Evolutionary conservation across 768 basidiomycete genomes (phyloP).

Genomic region (Trametes sanguinea): DNA sequence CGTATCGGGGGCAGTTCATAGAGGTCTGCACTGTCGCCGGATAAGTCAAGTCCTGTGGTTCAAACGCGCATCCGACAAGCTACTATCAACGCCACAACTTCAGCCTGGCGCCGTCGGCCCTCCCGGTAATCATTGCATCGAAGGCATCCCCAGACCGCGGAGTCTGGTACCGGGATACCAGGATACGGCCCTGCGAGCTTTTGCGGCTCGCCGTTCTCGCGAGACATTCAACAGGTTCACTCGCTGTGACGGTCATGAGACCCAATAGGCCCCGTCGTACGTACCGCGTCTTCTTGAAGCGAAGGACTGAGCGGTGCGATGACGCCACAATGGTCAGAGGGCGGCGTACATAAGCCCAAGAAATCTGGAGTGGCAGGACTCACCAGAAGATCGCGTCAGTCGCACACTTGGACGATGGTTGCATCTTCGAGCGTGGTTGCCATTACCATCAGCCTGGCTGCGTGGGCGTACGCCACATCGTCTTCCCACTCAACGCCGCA

Average conservation of each 20-base stretch:
- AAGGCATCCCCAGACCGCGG: neutral
- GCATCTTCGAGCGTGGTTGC: constrained; percentile 2
- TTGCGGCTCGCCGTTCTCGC: constrained; percentile 3
- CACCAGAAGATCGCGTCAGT: neutral
- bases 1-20: neutral
- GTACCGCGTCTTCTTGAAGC: neutral
- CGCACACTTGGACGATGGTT: constrained; percentile 5
- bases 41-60: constrained; percentile 21
- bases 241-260: constrained; percentile 11
- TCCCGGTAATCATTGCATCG: neutral
- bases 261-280: constrained; percentile 14
- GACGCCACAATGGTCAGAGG: constrained; percentile 4
- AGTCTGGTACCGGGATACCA: neutral
- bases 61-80: constrained; percentile 5
- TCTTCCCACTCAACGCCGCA: neutral
- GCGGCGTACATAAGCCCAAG: constrained; percentile 12
- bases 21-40: neutral
- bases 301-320: neutral
- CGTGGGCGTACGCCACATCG: constrained; percentile 9
- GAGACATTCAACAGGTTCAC: neutral
- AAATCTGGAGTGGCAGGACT: neutral
- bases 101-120: neutral
- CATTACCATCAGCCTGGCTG: constrained; percentile 2
- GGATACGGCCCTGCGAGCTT: neutral
- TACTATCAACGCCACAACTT: neutral